Percentiles rank a stretch among this genome's conserved stretches.
Conservation (phyloP, 352 stramenopile species). For the Phytophthora sojae region DNA sequence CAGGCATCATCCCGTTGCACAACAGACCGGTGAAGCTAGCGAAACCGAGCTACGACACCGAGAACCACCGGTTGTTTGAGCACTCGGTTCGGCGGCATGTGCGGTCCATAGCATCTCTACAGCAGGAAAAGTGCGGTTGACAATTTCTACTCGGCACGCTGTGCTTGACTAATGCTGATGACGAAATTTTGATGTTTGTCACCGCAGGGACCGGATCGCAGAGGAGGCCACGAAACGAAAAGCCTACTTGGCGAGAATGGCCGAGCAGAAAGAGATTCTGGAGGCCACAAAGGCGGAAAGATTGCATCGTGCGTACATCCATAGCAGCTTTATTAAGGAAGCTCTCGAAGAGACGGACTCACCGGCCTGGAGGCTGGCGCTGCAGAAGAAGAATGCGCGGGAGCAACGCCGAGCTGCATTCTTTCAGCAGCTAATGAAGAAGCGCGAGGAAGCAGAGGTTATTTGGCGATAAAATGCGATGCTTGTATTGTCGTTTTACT, state of each 20-base stretch:
- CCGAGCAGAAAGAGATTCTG: slow-evolving; percentile 47
- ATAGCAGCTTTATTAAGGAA: slow-evolving; percentile 80
- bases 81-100: slow-evolving; percentile 70
- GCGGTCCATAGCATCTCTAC: slow-evolving; percentile 53
- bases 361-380: slow-evolving; percentile 63
- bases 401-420: slow-evolving; percentile 66
- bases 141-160: not conserved
- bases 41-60: slow-evolving; percentile 63
- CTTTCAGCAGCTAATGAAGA: slow-evolving; percentile 59
- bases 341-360: slow-evolving; percentile 76
- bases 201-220: slow-evolving; percentile 49
- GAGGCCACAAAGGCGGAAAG: slow-evolving; percentile 73
- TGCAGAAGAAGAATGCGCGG: slow-evolving; percentile 66
- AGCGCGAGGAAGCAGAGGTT: slow-evolving; percentile 54
- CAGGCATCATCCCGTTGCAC: slow-evolving; percentile 58
- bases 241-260: slow-evolving; percentile 39
- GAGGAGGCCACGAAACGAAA: slow-evolving; percentile 40
- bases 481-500: not conserved
- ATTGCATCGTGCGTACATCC: slow-evolving; percentile 70
- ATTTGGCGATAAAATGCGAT: not conserved
- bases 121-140: slow-evolving; percentile 59
- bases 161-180: not conserved
- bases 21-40: slow-evolving; percentile 67
- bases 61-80: slow-evolving; percentile 74
- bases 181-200: slow-evolving; percentile 1